These are phyloP conservation scores for Fraxinus pennsylvanica DNA, from an alignment of 257 asterid genomes.

Conservation along the genomic window DNA sequence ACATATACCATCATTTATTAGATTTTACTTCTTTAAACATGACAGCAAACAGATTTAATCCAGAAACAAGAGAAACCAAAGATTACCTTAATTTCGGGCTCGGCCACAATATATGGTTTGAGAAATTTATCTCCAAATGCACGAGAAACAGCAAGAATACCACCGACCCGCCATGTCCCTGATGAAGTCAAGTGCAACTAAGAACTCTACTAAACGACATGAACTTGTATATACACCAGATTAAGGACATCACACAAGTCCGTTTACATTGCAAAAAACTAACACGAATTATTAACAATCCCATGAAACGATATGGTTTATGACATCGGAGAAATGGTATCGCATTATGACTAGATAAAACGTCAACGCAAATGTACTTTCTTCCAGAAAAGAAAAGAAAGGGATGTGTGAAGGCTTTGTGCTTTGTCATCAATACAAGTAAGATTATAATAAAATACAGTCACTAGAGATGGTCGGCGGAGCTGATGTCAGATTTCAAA, in stretches of 20 bases:
- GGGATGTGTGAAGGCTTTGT: background rate
- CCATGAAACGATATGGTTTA: background rate
- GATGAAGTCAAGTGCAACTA: slow-evolving; percentile 19
- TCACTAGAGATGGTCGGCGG: background rate
- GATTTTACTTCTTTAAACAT: background rate
- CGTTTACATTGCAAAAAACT: background rate
- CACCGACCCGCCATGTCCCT: slow-evolving; percentile 89
- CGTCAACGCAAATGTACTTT: background rate
- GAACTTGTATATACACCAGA: background rate
- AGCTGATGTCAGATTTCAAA: background rate
- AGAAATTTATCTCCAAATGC: slow-evolving; percentile 79
- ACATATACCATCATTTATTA: background rate
- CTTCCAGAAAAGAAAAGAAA: background rate
- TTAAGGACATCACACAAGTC: background rate
- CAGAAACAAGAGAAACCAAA: slow-evolving; percentile 13
- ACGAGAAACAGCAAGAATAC: slow-evolving; percentile 90
- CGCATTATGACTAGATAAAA: background rate
- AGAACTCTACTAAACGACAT: background rate
- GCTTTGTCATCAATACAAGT: background rate
- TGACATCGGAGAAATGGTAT: background rate
- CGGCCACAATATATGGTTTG: slow-evolving; percentile 69
- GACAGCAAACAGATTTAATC: slow-evolving; percentile 3
- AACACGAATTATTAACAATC: background rate
- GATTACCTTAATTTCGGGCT: slow-evolving; percentile 71
- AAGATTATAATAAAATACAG: background rate